A percentile compares a stretch with the other conserved stretches of the same genome.
Evolutionary conservation across 148 eudicot genomes (phyloP).

Genomic region (Rhododendron kiyosumense): DNA sequence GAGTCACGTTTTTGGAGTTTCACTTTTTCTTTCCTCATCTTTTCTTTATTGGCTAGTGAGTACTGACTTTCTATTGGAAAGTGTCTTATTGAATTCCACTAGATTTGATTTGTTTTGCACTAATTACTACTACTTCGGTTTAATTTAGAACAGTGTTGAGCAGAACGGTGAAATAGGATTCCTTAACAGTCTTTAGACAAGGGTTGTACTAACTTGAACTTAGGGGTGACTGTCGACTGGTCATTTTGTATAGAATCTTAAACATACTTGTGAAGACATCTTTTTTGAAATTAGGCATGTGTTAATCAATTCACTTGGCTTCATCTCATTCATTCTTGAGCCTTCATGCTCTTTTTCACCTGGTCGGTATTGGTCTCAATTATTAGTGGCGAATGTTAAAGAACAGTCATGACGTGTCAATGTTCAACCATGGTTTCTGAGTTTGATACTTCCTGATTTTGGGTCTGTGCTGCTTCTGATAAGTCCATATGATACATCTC

Average conservation of each 20-base stretch:
- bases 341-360: not conserved
- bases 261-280: not conserved
- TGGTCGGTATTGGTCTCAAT: not conserved
- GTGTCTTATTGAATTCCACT: not conserved
- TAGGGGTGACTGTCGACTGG: constrained; percentile 1
- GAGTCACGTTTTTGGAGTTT: not conserved
- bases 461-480: not conserved
- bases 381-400: not conserved
- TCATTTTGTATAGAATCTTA: not conserved
- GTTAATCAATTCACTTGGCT: not conserved
- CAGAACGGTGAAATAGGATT: not conserved
- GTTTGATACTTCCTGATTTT: not conserved
- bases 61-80: not conserved
- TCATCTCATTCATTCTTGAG: not conserved
- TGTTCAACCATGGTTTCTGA: not conserved
- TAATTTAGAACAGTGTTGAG: not conserved
- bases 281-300: not conserved
- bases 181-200: not conserved
- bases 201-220: not conserved
- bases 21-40: not conserved
- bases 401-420: not conserved
- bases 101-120: not conserved
- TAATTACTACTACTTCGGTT: not conserved
- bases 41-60: not conserved
- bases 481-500: not conserved